Base-by-base conservation (phyloP, 1,284 basidiomycete species). In the Moniliella sp. region DNA sequence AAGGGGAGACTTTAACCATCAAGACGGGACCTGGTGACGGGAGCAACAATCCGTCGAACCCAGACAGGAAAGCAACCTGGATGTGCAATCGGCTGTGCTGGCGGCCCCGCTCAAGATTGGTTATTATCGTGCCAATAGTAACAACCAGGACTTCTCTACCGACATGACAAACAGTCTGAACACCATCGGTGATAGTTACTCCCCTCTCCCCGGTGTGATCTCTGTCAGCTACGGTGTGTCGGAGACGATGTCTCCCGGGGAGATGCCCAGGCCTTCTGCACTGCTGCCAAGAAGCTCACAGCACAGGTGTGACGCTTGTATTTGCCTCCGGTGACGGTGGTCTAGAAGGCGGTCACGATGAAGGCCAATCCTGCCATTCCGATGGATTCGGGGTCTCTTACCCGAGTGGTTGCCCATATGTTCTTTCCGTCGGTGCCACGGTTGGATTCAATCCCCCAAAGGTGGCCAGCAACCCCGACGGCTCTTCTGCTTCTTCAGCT, bases 311-410 rank as follows among this genome's bases (percentile, higher is more conserved):
- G 19, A 35, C 34, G n/a, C 30, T 35, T 21, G 17, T 35, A 13
- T n/a, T 62, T 40, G 21, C 21, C 21, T 23, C 21, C 21, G 21
- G 21, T 23, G 21, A 23, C 21, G n/a, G n/a, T 23, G 21, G 21
- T 23, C 8, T 23, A 7, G 21, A 23, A 7, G 21, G 8, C 8
- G 21, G 7, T n/a, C 21, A 23, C 8, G 7, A 7, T 7, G 7
- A 7, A n/a, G 7, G 8, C 21, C 8, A 7, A 23, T n/a, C 21
- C 8, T 23, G 8, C 21, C n/a, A n/a, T n/a, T 7, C 8, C 21
- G 7, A 7, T n/a, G 21, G 21, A 23, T 23, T 23, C n/a, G 8
- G n/a, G 8, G 8, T n/a, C 7, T 7, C 21, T 7, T 23, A 23
- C 21, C 21, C 21, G n/a, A 7, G 8, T 11, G 21, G 21, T n/a